Evolutionary conservation across 805 yeast species (phyloP).

Genomic region (Metschnikowia borealis): DNA sequence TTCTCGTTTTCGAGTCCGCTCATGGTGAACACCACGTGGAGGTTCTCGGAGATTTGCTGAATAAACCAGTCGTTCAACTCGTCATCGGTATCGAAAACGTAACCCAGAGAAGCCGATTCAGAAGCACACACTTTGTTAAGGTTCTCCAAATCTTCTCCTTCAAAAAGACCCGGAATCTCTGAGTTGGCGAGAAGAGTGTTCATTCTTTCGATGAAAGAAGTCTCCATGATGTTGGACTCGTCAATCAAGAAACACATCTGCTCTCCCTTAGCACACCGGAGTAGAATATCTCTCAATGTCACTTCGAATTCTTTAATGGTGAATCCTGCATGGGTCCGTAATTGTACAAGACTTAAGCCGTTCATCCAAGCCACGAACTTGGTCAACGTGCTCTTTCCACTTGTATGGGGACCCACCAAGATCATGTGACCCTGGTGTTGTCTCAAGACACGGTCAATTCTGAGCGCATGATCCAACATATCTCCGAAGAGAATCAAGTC

Average conservation of each 20-base stretch:
- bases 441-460: conserved; percentile 76
- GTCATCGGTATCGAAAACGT: conserved; percentile 59
- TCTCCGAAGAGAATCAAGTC: conserved; percentile 63
- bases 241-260: conserved; percentile 70
- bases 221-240: conserved; percentile 71
- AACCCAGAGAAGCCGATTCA: conserved; percentile 56
- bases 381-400: conserved; percentile 74
- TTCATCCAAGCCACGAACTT: conserved; percentile 91
- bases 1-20: conserved; percentile 36
- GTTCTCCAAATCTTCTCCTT: conserved; percentile 58
- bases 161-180: conserved; percentile 86
- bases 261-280: conserved; percentile 48
- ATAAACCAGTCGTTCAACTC: conserved; percentile 77
- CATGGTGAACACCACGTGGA: conserved; percentile 81
- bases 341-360: conserved; percentile 59
- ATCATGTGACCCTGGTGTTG: conserved; percentile 91
- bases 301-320: conserved; percentile 62
- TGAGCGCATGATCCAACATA: conserved; percentile 65
- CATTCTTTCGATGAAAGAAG: conserved; percentile 85
- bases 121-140: conserved; percentile 55
- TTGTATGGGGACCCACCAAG: conserved; percentile 74
- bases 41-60: conserved; percentile 57
- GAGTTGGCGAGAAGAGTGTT: conserved; percentile 91
- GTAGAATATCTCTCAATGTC: conserved; percentile 52
- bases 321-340: conserved; percentile 54